Evolutionary conservation across 1,284 basidiomycete genomes (phyloP).

Genomic region (Trichosporon ovoides): DNA sequence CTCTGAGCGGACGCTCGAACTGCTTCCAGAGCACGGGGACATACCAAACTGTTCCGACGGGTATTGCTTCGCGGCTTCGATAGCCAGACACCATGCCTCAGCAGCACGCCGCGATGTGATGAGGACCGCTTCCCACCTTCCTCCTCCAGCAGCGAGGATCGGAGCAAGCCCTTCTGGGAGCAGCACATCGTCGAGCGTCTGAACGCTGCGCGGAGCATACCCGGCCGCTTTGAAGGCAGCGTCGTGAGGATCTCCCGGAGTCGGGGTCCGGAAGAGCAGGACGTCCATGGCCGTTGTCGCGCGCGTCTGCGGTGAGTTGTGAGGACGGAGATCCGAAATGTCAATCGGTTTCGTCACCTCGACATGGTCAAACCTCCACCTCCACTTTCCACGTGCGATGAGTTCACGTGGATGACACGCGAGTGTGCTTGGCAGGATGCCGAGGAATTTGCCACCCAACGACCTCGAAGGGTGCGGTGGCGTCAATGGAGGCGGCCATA

Average conservation of each 20-base stretch:
- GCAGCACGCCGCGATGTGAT: constrained; percentile 33
- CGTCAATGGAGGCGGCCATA: too few species aligned
- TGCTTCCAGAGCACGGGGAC: not conserved
- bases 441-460: too few species aligned
- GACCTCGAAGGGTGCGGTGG: too few species aligned
- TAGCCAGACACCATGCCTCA: constrained; percentile 32
- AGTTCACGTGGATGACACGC: too few species aligned
- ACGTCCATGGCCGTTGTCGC: constrained; percentile 8
- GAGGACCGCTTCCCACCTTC: constrained; percentile 30
- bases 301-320: not conserved
- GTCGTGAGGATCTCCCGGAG: constrained; percentile 23
- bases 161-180: constrained; percentile 16
- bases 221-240: constrained; percentile 1
- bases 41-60: not conserved
- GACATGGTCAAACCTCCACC: not conserved
- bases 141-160: constrained; percentile 13
- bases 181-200: constrained; percentile 26
- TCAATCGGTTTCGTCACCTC: not conserved
- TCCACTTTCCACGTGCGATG: too few species aligned
- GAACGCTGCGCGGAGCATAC: constrained; percentile 15
- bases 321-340: not conserved
- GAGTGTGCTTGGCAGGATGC: too few species aligned
- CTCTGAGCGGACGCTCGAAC: too few species aligned
- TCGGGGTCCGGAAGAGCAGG: constrained; percentile 30
- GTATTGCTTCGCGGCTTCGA: not conserved